These are phyloP conservation scores for Dimocarpus longan DNA, from an alignment of 345 rosid genomes.

Conservation along the genomic window DNA sequence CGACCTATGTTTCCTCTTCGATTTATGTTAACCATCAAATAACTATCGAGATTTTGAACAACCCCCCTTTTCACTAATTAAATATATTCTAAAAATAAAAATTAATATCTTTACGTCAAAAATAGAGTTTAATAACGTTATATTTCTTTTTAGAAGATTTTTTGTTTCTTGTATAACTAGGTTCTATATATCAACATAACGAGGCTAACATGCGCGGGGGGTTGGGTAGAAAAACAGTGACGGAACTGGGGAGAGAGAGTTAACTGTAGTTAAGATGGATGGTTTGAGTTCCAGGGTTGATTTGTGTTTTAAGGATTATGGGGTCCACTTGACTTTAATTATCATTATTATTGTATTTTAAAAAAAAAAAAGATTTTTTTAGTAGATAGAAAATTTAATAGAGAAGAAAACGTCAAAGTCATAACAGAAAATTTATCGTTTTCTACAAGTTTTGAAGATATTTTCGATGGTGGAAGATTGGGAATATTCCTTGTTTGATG, in stretches of 20 bases:
- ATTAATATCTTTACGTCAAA: no score
- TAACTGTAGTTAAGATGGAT: conserved; percentile 2
- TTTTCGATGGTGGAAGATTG: neutral
- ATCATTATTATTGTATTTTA: no score
- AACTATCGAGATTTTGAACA: no score
- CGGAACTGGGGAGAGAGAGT: conserved; percentile 18
- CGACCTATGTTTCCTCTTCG: no score
- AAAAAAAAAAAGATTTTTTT: neutral
- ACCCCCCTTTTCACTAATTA: no score
- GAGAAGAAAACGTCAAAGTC: neutral
- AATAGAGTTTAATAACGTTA: no score
- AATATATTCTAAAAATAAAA: no score
- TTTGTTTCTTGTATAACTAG: no score
- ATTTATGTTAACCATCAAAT: no score
- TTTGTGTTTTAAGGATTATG: neutral
- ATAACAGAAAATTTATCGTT: neutral
- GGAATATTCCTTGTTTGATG: neutral
- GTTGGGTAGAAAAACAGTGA: neutral
- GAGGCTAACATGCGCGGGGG: conserved; percentile 25
- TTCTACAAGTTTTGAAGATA: neutral
- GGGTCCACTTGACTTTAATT: neutral
- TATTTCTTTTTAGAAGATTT: no score
- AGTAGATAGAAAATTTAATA: neutral
- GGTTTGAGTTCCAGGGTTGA: conserved; percentile 28
- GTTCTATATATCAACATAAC: no score